Evolutionary conservation across 2,329 filamentous ascomycete genomes (phyloP), one percentile per base, ranked within the genome.

Genomic region (Aspergillus sp.): DNA sequence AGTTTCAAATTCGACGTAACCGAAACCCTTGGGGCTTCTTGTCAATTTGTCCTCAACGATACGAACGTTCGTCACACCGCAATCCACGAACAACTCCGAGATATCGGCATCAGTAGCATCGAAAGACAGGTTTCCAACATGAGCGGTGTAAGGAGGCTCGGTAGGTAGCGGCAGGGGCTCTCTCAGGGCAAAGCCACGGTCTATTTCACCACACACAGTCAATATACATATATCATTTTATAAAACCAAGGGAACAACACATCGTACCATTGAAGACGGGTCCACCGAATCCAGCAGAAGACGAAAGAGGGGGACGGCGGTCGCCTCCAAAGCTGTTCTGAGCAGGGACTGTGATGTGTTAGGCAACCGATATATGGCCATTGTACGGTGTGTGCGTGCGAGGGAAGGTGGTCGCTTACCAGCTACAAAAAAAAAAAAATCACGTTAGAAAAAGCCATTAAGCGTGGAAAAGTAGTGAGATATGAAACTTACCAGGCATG

Each of bases 11-110:
- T 99, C 95, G 64, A 96, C 93, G 75, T 99, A 99, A 61, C 93
- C 95, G 70, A 99, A 99, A 49, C 95, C 95, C 82, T 99, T 99
- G 64, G 95, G 95, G 71, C 93, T 92, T 76, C 89, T 87, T 73
- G 95, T 90, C 75, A 96, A 84, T 73, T 93, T 95, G 78, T 99
- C 96, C 80, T 97, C 93, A 63, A 99, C 96, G 69, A 99, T 92
- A 70, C 95, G 90, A 65, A 99, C 91, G 73, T 87, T 97, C 65
- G 90, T 90, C 67, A 97, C 88, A 64, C 91, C 85, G 76, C 93
- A 97, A 56, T 84, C 90, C 52, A 82, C 79, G 72, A 99, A 96
- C 72, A 98, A 95, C 52, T 92, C 90, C 67, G 84, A 87, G 62
- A 99, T 88, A 69, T 93, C 89, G 66, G 87, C 89, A 64, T 86